Evolutionary conservation across 1,284 basidiomycete genomes (phyloP), one percentile per base, ranked within the genome.

Genomic region (Cutaneotrichosporon sp.): DNA sequence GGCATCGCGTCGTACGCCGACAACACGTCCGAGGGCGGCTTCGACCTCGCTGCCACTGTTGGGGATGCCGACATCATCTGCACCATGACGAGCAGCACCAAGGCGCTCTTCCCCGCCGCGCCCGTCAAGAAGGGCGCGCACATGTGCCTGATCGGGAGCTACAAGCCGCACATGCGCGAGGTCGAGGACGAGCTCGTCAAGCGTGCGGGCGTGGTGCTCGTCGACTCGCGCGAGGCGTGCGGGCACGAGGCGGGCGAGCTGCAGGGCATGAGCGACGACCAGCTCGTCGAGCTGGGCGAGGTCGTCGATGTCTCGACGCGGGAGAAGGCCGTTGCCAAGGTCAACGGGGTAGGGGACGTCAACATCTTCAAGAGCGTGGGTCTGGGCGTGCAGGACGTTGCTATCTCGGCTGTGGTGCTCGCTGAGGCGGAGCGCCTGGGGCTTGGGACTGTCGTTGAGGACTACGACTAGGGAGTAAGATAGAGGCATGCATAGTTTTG

Each of bases 141-240:
- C 69, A 69, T 94, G 45, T 86, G 90, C 63, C 80, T 94, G 2
- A 85, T 92, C 34, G 91, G 92, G 14, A 36, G 46, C 22, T 94
- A 91, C 72, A 92, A 84, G 33, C 88, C 89, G 0, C 71, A 80
- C 16, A 95, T 94, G 92, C 83, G 83, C 58, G 92, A 95, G 72
- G 83, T 91, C 8, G 87, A 89, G 51, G 75, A 70, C 0, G 81
- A 79, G 0, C 82, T 92, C n/a, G 76, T 93, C 24, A 72, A 77
- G 42, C 79, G 85, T 1, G 83, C 83, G 0, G 81, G 81, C 22
- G 54, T 73, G 14, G 69, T 92, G 16, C 79, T 90, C 0, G 90
- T 93, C 0, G 91, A 93, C 73, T 90, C 89, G 1, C 78, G 81
- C 58, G 81, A 84, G 10, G 89, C 88, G 2, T 92, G 89, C 69